A percentile compares a stretch with the other conserved stretches of the same genome.
phyloP scores from a whole-genome alignment of 2,329 filamentous ascomycete genomes.

The Harringtonia lauricola region DNA sequence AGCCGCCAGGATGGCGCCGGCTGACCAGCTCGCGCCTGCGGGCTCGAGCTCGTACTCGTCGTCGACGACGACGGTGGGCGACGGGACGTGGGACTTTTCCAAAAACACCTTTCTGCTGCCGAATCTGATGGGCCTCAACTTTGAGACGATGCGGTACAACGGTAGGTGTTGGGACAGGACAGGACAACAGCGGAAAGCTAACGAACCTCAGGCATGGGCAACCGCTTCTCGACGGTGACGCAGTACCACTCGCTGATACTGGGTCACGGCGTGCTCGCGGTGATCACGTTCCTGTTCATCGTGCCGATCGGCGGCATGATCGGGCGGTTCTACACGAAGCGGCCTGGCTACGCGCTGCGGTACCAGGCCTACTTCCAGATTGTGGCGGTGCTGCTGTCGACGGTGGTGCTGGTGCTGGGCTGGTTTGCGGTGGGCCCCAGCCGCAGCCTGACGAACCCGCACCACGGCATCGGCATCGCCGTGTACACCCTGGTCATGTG shows the following conservation, averaged over 20 bases:
- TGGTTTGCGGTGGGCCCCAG: constrained; percentile 68
- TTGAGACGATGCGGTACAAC: constrained; percentile 77
- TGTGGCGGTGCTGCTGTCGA: constrained; percentile 53
- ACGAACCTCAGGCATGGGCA: constrained; percentile 57
- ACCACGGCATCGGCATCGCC: constrained; percentile 74
- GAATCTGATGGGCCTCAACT: constrained; percentile 65
- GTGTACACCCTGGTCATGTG: constrained; percentile 63
- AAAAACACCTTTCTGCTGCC: constrained; percentile 71
- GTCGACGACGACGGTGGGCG: constrained; percentile 64
- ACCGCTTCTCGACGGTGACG: constrained; percentile 57
- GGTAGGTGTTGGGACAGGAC: constrained; percentile 35
- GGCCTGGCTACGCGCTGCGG: constrained; percentile 49
- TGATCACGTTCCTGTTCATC: constrained; percentile 62
- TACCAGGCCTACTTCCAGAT: constrained; percentile 68
- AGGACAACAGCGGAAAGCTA: not conserved
- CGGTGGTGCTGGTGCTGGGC: constrained; percentile 63
- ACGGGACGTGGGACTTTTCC: constrained; percentile 72
- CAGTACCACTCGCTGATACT: constrained; percentile 62
- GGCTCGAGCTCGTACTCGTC: constrained; percentile 65
- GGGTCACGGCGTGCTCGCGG: constrained; percentile 62
- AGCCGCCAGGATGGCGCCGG: constrained; percentile 48
- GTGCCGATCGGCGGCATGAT: constrained; percentile 64
- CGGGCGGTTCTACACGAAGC: constrained; percentile 57
- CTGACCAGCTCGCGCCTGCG: constrained; percentile 52
- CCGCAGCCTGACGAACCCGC: constrained; percentile 66